A percentile compares a stretch with the other conserved stretches of the same genome.
Conservation (phyloP, 2,329 filamentous ascomycete genomes). For the Aspergillus sp. region DNA sequence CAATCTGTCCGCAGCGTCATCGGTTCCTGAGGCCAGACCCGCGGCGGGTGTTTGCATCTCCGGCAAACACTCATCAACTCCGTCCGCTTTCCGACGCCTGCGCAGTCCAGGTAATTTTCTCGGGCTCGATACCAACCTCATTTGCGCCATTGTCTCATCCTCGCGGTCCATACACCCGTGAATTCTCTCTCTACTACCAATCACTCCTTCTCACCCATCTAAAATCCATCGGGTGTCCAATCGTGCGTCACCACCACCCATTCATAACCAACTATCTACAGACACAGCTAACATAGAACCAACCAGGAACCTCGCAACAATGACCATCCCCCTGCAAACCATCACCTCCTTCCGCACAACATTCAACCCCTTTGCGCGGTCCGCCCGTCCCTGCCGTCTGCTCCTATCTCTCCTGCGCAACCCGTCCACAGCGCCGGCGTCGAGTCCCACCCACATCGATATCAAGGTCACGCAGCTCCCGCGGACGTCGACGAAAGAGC, state of each 20-base stretch:
- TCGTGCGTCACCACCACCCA: neutral
- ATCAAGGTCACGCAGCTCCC: conserved; percentile 77
- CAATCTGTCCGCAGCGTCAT: conserved; percentile 27
- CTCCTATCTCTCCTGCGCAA: conserved; percentile 86
- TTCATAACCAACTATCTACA: neutral
- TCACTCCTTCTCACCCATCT: neutral
- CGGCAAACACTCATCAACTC: conserved; percentile 23
- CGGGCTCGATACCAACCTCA: neutral
- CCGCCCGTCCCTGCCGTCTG: conserved; percentile 78
- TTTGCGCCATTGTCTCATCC: conserved; percentile 1
- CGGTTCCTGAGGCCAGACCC: conserved; percentile 23
- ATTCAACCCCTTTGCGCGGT: conserved; percentile 87
- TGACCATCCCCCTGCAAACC: conserved; percentile 40
- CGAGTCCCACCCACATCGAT: conserved; percentile 71
- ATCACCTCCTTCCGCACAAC: conserved; percentile 74
- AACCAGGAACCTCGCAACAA: conserved; percentile 16
- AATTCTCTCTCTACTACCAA: too few relatives aligned
- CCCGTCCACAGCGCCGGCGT: conserved; percentile 72
- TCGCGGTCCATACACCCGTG: neutral
- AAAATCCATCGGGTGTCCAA: neutral
- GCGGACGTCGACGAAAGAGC: conserved; percentile 65
- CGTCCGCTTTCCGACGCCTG: conserved; percentile 7
- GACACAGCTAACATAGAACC: neutral
- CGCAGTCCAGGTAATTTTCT: conserved; percentile 11
- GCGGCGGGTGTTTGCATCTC: conserved; percentile 27